Percentiles rank a stretch among this genome's conserved stretches.
phyloP scores from a whole-genome alignment of 176 grass and related monocot genomes.

The Musa itinerans region DNA sequence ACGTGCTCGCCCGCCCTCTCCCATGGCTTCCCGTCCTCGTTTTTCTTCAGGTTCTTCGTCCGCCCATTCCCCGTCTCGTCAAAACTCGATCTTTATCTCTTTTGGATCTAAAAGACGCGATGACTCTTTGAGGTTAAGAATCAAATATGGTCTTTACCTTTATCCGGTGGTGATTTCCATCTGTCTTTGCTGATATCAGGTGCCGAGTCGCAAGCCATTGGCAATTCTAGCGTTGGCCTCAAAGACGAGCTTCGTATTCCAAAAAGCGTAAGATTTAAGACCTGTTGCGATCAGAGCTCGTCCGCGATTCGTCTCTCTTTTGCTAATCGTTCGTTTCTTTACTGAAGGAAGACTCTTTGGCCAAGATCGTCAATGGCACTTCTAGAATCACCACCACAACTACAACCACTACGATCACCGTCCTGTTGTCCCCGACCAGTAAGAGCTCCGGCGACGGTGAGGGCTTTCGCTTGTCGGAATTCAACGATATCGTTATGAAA shows the following conservation, averaged over 20 bases:
- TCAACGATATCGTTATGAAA: constrained; percentile 53
- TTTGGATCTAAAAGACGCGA: constrained; percentile 19
- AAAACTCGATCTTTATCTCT: constrained; percentile 8
- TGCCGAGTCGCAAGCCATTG: constrained; percentile 22
- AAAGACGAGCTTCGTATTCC: constrained; percentile 54
- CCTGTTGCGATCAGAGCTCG: neutral
- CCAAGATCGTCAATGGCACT: constrained; percentile 54
- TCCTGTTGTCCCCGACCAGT: constrained; percentile 40
- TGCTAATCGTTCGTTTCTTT: constrained; percentile 9
- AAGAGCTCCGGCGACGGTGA: constrained; percentile 49
- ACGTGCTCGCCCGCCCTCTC: neutral
- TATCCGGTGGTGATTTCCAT: constrained; percentile 7
- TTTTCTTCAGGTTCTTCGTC: neutral
- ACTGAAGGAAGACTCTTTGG: constrained; percentile 35
- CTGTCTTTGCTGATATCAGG: neutral
- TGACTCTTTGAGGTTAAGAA: neutral
- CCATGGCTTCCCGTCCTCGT: neutral
- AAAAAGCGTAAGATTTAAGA: constrained; percentile 41
- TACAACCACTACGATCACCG: constrained; percentile 30
- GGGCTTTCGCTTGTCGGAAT: constrained; percentile 68
- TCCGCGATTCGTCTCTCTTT: neutral
- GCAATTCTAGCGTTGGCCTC: constrained; percentile 34
- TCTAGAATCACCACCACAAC: constrained; percentile 40
- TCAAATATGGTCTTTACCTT: neutral
- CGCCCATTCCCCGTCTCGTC: neutral